Evolutionary conservation across 139 green algal species (phyloP).

Genomic region (Microglena sp.): DNA sequence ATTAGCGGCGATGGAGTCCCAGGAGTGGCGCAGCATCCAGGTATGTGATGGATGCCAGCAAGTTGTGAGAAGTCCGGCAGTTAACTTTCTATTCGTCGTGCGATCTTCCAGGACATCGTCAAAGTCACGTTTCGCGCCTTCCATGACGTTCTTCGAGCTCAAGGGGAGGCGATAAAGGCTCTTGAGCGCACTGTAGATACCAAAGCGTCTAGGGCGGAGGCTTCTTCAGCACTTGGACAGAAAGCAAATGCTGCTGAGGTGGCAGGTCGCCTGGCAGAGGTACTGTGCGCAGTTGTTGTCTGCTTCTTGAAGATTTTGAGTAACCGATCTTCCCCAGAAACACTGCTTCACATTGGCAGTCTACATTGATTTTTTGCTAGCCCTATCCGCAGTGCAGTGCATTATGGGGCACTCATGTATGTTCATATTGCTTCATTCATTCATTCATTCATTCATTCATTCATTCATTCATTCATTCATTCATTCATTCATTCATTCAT

Average conservation of each 20-base stretch:
- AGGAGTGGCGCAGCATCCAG: too few species aligned
- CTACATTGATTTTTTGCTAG: not conserved
- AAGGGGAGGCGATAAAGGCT: constrained; percentile 29
- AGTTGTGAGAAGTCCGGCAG: too few species aligned
- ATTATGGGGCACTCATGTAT: too few species aligned
- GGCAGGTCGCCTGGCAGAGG: constrained; percentile 18
- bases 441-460: too few species aligned
- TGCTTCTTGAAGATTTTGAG: not conserved
- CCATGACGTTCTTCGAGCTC: constrained; percentile 37
- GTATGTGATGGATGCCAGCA: too few species aligned
- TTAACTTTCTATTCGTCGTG: too few species aligned
- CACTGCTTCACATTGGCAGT: not conserved
- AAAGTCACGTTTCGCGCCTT: constrained; percentile 43
- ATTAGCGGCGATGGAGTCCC: too few species aligned
- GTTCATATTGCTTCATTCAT: too few species aligned
- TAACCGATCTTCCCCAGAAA: not conserved
- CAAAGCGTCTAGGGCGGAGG: constrained; percentile 22
- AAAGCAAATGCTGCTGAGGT: constrained; percentile 23
- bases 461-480: too few species aligned
- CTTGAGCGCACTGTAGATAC: constrained; percentile 25
- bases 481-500: too few species aligned
- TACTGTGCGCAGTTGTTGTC: constrained; percentile 2
- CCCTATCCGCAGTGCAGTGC: too few species aligned
- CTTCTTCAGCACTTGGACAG: constrained; percentile 15
- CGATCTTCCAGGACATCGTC: constrained; percentile 37